Percentiles rank a stretch among this genome's conserved stretches.
Conservation (phyloP, 2,329 filamentous ascomycete genomes). For the Leptodontidium sp. region DNA sequence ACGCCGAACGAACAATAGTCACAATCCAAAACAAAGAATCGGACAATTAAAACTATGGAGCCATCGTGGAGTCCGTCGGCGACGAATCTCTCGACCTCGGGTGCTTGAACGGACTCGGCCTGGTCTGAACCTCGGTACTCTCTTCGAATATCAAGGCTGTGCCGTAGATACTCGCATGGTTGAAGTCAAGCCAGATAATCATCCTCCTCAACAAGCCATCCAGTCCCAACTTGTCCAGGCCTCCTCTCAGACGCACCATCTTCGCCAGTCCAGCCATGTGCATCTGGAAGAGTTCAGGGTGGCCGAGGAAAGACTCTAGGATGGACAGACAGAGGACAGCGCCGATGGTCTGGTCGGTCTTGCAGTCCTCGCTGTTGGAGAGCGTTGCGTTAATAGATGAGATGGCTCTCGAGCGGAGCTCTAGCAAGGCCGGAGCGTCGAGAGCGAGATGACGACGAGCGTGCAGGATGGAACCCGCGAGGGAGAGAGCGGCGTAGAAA, state of each 20-base stretch:
- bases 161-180: conserved; percentile 21
- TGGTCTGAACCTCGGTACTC: conserved; percentile 19
- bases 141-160: conserved; percentile 19
- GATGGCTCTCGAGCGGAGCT: conserved; percentile 21
- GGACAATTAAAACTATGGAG: neutral
- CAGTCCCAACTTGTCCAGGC: conserved; percentile 18
- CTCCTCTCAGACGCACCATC: conserved; percentile 29
- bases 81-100: conserved; percentile 2
- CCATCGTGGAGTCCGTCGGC: neutral
- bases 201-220: conserved; percentile 28
- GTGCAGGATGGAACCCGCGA: conserved; percentile 20
- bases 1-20: neutral
- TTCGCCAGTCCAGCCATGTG: conserved; percentile 27
- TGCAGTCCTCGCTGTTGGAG: neutral
- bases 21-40: neutral
- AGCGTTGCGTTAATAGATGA: conserved; percentile 24
- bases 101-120: conserved; percentile 22
- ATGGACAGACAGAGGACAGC: conserved; percentile 26
- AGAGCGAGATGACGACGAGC: conserved; percentile 7
- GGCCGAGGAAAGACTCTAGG: conserved; percentile 25
- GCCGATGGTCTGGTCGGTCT: conserved; percentile 22
- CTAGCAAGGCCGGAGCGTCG: conserved; percentile 15
- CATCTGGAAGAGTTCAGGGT: conserved; percentile 21
- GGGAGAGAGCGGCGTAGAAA: conserved; percentile 26
- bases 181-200: conserved; percentile 30